Conservation (phyloP, 345 rosid species). For the Balakata baccata region DNA sequence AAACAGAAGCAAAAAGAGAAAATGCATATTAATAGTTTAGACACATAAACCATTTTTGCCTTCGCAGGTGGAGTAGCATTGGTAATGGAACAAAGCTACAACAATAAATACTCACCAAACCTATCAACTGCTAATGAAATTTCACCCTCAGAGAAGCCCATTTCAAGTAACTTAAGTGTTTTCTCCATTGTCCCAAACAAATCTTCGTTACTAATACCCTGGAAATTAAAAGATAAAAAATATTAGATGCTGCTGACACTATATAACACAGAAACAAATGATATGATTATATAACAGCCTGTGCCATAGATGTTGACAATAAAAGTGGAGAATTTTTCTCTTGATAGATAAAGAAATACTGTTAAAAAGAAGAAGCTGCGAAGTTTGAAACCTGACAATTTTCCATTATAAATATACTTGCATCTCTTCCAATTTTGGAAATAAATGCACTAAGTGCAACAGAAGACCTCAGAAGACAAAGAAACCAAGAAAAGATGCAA, state of each 20-base stretch:
- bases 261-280: neutral
- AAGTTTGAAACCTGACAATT: neutral
- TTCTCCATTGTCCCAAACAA: slow-evolving; percentile 79
- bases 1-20: neutral
- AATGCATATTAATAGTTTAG: neutral
- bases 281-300: neutral
- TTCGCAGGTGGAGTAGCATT: slow-evolving; percentile 9
- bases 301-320: neutral
- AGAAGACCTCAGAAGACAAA: neutral
- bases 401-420: neutral
- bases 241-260: slow-evolving; percentile 10
- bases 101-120: slow-evolving; percentile 51
- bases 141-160: slow-evolving; percentile 90
- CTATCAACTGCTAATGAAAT: slow-evolving; percentile 81
- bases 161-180: slow-evolving; percentile 74
- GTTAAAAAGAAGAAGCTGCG: too few species aligned
- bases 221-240: slow-evolving; percentile 23
- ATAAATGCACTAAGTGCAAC: neutral
- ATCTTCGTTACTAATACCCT: slow-evolving; percentile 55
- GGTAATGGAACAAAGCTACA: neutral
- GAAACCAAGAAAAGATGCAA: too few species aligned
- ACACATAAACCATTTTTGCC: neutral
- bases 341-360: too few species aligned
- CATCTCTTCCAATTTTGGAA: neutral
- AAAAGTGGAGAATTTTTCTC: neutral